Percentiles rank a stretch among this genome's conserved stretches.
Evolutionary conservation across 2,329 filamentous ascomycete genomes (phyloP).

Genomic region (Dactylellina leptospora): DNA sequence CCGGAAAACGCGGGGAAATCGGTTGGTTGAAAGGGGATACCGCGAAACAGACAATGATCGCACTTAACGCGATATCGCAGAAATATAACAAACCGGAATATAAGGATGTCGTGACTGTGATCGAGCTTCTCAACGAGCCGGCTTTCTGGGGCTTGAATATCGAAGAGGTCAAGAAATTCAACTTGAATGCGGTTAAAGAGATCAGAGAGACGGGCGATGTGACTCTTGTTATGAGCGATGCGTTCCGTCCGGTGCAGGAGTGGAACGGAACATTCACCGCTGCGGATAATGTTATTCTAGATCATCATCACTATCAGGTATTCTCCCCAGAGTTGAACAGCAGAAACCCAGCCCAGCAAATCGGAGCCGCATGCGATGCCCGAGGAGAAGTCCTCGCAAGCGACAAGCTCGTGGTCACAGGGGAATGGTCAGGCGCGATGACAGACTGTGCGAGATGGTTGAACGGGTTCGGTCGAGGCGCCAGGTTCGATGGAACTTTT

Average conservation of each 20-base stretch:
- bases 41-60: neutral
- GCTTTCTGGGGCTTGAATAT: neutral
- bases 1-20: slow-evolving; percentile 64
- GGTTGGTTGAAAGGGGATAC: slow-evolving; percentile 59
- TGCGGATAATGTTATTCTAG: slow-evolving; percentile 70
- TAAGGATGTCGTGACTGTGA: no score
- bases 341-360: slow-evolving; percentile 66
- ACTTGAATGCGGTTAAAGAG: no score
- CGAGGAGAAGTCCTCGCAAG: slow-evolving; percentile 64
- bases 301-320: slow-evolving; percentile 75
- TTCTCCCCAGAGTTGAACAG: slow-evolving; percentile 67
- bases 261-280: no score
- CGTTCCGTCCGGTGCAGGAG: no score
- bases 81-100: neutral
- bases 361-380: slow-evolving; percentile 67
- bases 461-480: slow-evolving; percentile 69
- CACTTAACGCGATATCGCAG: neutral
- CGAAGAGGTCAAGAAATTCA: neutral
- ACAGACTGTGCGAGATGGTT: slow-evolving; percentile 67
- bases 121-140: no score
- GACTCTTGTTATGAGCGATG: neutral
- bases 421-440: slow-evolving; percentile 75
- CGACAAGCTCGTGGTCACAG: slow-evolving; percentile 73
- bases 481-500: slow-evolving; percentile 68
- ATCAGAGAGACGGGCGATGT: neutral